phyloP scores from a whole-genome alignment of 1,284 basidiomycete species.

The Testicularia cyperi region DNA sequence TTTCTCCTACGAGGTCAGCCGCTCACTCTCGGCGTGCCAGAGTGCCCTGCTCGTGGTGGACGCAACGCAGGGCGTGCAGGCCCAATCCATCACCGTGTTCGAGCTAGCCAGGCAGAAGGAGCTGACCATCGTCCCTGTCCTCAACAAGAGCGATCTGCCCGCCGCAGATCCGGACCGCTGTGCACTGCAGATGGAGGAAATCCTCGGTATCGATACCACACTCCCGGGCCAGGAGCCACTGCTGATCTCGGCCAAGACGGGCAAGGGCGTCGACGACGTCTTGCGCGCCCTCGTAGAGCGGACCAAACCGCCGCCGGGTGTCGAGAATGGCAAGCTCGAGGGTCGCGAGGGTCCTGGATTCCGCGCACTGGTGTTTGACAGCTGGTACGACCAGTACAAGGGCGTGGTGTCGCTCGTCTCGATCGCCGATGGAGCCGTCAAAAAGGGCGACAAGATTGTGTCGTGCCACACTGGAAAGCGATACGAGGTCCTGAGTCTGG shows the following conservation, averaged over 20 bases:
- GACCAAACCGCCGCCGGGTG: slow-evolving; percentile 60
- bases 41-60: slow-evolving; percentile 88
- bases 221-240: slow-evolving; percentile 41
- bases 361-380: slow-evolving; percentile 86
- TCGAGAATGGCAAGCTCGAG: slow-evolving; percentile 31
- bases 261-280: slow-evolving; percentile 74
- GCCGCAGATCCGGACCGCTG: slow-evolving; percentile 40
- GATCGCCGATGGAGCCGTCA: slow-evolving; percentile 67
- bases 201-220: slow-evolving; percentile 66
- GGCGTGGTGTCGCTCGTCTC: slow-evolving; percentile 92
- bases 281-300: slow-evolving; percentile 77
- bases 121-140: slow-evolving; percentile 82
- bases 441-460: slow-evolving; percentile 68
- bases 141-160: slow-evolving; percentile 76
- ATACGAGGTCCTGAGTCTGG: slow-evolving; percentile 89
- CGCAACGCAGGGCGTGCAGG: slow-evolving; percentile 95
- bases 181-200: slow-evolving; percentile 40
- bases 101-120: slow-evolving; percentile 75
- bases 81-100: slow-evolving; percentile 93
- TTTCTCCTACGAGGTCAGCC: slow-evolving; percentile 77
- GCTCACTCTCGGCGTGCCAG: slow-evolving; percentile 89
- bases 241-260: slow-evolving; percentile 80
- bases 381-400: slow-evolving; percentile 90
- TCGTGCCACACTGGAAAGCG: slow-evolving; percentile 84
- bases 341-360: slow-evolving; percentile 43